Percentiles rank a stretch among this genome's conserved stretches.
Conservation (phyloP, 495 filamentous ascomycete species). For the Diplogelasinospora grovesii region DNA sequence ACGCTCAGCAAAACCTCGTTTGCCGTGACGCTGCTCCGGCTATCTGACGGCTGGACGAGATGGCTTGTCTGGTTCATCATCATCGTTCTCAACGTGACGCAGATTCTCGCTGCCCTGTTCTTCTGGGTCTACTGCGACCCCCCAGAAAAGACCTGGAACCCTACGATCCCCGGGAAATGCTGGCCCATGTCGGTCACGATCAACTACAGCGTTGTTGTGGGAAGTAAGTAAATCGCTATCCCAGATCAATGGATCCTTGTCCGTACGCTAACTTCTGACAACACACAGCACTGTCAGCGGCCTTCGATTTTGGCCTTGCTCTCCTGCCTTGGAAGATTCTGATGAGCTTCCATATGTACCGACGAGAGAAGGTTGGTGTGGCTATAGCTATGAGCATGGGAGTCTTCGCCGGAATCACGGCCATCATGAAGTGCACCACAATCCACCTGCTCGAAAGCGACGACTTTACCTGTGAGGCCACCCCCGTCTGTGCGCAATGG, state of each 20-base stretch:
- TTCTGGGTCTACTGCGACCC: slow-evolving; percentile 31
- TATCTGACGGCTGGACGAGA: slow-evolving; percentile 18
- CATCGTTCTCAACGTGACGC: slow-evolving; percentile 28
- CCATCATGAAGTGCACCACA: slow-evolving; percentile 19
- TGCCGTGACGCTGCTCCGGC: slow-evolving; percentile 24
- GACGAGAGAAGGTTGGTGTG: slow-evolving; percentile 30
- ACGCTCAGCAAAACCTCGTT: slow-evolving; percentile 31
- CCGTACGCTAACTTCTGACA: background rate
- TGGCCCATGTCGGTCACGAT: slow-evolving; percentile 19
- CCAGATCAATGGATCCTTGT: too few species aligned
- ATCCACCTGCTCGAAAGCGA: slow-evolving; percentile 7
- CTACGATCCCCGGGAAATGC: slow-evolving; percentile 20
- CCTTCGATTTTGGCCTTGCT: slow-evolving; percentile 27
- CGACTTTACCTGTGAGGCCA: slow-evolving; percentile 7
- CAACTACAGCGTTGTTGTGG: slow-evolving; percentile 11
- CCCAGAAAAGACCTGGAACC: slow-evolving; percentile 32
- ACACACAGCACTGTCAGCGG: slow-evolving; percentile 20
- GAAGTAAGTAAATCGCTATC: slow-evolving; percentile 6
- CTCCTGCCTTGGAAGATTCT: slow-evolving; percentile 31
- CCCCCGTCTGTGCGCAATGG: background rate
- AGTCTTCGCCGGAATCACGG: slow-evolving; percentile 18
- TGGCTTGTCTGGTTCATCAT: slow-evolving; percentile 25
- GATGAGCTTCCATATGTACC: slow-evolving; percentile 27
- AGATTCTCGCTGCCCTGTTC: slow-evolving; percentile 33
- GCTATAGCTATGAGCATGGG: slow-evolving; percentile 35